Base-by-base conservation (phyloP, 1,139 yeast genomes). In the Lodderomyces elongisporus region DNA sequence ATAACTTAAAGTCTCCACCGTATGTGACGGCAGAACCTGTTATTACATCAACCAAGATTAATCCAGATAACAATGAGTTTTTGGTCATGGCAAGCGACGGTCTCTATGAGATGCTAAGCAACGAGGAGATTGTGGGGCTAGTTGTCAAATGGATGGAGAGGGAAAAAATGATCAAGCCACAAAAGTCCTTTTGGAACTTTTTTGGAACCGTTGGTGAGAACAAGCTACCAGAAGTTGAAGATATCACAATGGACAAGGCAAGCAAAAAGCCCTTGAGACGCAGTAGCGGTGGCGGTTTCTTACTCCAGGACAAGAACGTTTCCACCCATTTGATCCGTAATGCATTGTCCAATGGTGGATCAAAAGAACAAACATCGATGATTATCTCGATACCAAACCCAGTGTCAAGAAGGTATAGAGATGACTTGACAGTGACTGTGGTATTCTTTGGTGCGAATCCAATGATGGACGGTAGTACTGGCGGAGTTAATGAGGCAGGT, bases 11-110 rank as follows among this genome's bases (percentile, higher is more conserved):
- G 40, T 81, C 96, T 1, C 98, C 99, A 4, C 99, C 99, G 0
- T 91, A 91, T 56, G 96, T 91, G 23, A 91, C 98, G 1, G 97
- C 98, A 1, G 89, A 82, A 53, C 99, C 99, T 0, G 96, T 82
- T 18, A 72, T 91, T 22, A 83, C 96, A 8, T 80, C 95, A 3
- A 82, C 93, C 9, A 76, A 79, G 49, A 75, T 93, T 32, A 69
- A 70, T 35, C 85, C 91, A 1, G 67, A 70, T 16, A 76, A 78
- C 45, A 79, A 88, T 43, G 94, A 87, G 51, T 91, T 93, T 48
- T 63, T 91, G 58, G 95, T 93, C 14, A 68, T 93, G 76, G 98
- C 93, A 0, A 80, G 94, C 12, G 99, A 91, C 60, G 99, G 98
- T 1, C 66, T 91, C 33, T 93, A 82, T 56, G 98, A 93, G 55